These are phyloP conservation scores for Inga oerstediana DNA, from an alignment of 306 rosid species.

Conservation along the genomic window DNA sequence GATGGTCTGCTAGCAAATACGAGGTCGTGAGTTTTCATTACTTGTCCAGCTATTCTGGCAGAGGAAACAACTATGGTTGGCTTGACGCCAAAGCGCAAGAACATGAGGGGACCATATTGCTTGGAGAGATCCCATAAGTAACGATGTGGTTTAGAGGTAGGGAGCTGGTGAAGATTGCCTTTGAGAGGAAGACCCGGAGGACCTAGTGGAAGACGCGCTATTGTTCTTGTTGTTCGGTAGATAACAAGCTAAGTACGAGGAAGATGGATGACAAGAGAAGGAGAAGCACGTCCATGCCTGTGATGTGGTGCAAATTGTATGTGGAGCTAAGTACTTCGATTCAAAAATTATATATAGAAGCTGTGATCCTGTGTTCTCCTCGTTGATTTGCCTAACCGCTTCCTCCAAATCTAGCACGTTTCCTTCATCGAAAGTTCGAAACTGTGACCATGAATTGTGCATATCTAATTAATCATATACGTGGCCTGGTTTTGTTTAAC, in stretches of 20 bases:
- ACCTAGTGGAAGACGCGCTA: not conserved
- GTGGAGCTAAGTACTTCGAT: not conserved
- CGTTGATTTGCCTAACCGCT: not conserved
- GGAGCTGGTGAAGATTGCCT: not conserved
- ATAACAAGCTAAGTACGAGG: not conserved
- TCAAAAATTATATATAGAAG: not conserved
- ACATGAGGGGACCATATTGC: not conserved
- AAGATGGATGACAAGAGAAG: not conserved
- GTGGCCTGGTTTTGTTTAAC: too few relatives aligned
- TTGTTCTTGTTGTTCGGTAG: not conserved
- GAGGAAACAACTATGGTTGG: constrained; percentile 3
- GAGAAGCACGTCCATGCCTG: not conserved
- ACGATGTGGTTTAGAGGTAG: not conserved
- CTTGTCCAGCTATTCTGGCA: not conserved
- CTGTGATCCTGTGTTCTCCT: not conserved
- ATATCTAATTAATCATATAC: too few relatives aligned
- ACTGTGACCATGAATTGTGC: not conserved
- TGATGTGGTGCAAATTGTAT: not conserved
- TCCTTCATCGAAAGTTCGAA: not conserved
- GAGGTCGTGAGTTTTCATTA: not conserved
- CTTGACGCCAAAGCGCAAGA: not conserved
- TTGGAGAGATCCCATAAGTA: not conserved
- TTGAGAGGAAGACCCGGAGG: not conserved
- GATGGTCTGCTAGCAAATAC: not conserved
- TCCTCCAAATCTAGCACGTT: not conserved